Percentiles rank a stretch among this genome's conserved stretches.
These are phyloP conservation scores for Phytophthora sp. DNA, from an alignment of 352 stramenopile species.

Conservation along the genomic window DNA sequence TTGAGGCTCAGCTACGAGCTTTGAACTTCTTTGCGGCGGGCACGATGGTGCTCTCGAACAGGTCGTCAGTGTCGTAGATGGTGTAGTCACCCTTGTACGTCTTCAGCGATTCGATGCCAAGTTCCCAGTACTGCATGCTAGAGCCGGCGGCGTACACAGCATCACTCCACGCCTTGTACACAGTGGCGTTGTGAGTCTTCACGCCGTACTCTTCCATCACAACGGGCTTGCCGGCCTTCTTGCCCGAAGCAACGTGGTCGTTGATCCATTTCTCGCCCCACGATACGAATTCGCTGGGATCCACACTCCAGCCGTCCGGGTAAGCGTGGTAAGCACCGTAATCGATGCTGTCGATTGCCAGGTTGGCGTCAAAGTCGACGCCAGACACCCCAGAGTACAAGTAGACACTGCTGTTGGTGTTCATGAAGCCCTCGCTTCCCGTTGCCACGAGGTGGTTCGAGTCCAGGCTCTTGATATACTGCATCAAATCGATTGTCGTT, in stretches of 20 bases:
- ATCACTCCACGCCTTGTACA: constrained; percentile 18
- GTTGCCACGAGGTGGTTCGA: constrained; percentile 29
- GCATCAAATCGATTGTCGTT: not conserved
- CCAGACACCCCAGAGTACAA: constrained; percentile 26
- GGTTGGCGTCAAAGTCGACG: constrained; percentile 27
- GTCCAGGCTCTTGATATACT: constrained; percentile 33
- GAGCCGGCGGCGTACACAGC: not conserved
- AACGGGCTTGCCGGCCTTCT: constrained; percentile 33
- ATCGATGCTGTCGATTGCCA: constrained; percentile 24
- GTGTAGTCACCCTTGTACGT: not conserved
- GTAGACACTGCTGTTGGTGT: constrained; percentile 31
- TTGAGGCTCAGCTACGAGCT: no score
- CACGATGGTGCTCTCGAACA: not conserved
- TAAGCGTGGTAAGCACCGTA: constrained; percentile 34
- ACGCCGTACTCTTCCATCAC: constrained; percentile 32
- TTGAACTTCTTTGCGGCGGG: not conserved
- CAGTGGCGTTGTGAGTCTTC: constrained; percentile 14
- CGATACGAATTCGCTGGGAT: constrained; percentile 21
- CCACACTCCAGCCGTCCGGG: constrained; percentile 22
- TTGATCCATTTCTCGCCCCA: constrained; percentile 40
- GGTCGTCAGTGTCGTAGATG: not conserved
- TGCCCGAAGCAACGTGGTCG: constrained; percentile 33
- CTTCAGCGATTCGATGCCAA: constrained; percentile 14
- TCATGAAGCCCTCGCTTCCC: constrained; percentile 29
- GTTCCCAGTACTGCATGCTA: constrained; percentile 24